Evolutionary conservation across 2,329 filamentous ascomycete genomes (phyloP).

Genomic region (Colletotrichum truncatum): DNA sequence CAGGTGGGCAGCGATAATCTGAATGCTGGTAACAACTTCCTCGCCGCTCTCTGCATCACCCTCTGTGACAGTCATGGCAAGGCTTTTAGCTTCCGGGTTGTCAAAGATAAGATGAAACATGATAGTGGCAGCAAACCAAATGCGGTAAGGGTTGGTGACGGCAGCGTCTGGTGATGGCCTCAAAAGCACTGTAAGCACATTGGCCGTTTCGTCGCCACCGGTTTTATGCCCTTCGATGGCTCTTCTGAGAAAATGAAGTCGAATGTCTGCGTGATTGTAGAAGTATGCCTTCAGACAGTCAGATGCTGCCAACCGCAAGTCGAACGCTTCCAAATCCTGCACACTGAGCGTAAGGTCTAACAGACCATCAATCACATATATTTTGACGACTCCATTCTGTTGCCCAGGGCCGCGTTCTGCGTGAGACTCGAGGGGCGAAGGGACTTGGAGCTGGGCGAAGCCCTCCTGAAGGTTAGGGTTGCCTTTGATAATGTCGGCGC

Average conservation of each 20-base stretch:
- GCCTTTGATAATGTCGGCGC: constrained; percentile 86
- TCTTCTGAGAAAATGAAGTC: constrained; percentile 84
- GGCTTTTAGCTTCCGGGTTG: constrained; percentile 79
- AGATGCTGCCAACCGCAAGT: constrained; percentile 85
- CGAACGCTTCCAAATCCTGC: constrained; percentile 73
- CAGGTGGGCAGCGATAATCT: constrained; percentile 87
- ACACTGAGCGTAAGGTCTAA: constrained; percentile 82
- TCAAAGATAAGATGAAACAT: constrained; percentile 88
- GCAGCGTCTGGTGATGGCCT: constrained; percentile 68
- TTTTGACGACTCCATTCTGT: constrained; percentile 63
- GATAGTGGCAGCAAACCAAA: constrained; percentile 90
- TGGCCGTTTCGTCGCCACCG: constrained; percentile 83
- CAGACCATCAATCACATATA: constrained; percentile 94
- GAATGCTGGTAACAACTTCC: constrained; percentile 94
- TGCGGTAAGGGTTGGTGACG: constrained; percentile 83
- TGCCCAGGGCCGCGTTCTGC: constrained; percentile 48
- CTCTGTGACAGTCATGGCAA: constrained; percentile 85
- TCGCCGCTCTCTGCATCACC: constrained; percentile 90
- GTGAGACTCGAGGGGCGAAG: constrained; percentile 59
- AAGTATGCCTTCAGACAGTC: constrained; percentile 96
- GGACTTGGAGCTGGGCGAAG: constrained; percentile 88
- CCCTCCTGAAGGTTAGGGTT: constrained; percentile 84
- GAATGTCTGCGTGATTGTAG: constrained; percentile 80
- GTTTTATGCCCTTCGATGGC: constrained; percentile 88
- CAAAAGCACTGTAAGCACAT: constrained; percentile 86